Evolutionary conservation across 2,329 filamentous ascomycete species (phyloP).

Genomic region (Pseudogymnoascus sp.): DNA sequence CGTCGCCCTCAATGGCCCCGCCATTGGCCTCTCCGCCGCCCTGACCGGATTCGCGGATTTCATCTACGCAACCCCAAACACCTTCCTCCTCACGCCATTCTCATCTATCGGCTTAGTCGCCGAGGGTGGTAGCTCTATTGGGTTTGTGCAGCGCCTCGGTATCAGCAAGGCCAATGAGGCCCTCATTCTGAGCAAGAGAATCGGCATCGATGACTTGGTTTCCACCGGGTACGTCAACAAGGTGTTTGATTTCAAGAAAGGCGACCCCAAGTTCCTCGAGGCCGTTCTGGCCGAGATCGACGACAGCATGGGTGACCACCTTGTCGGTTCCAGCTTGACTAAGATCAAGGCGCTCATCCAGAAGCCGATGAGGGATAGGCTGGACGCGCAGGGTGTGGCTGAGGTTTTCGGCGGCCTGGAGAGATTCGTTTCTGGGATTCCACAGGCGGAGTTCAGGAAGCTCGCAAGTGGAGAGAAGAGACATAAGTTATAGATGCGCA

Average conservation of each 20-base stretch:
- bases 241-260: slow-evolving; percentile 58
- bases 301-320: slow-evolving; percentile 69
- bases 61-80: slow-evolving; percentile 74
- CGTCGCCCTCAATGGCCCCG: slow-evolving; percentile 85
- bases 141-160: slow-evolving; percentile 74
- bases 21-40: slow-evolving; percentile 80
- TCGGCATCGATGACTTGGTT: slow-evolving; percentile 67
- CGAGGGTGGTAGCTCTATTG: slow-evolving; percentile 75
- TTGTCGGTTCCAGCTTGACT: slow-evolving; percentile 71
- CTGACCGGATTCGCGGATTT: slow-evolving; percentile 82
- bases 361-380: slow-evolving; percentile 60
- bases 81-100: slow-evolving; percentile 89
- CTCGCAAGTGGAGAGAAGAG: slow-evolving; percentile 83
- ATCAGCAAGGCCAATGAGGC: slow-evolving; percentile 83
- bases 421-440: slow-evolving; percentile 58
- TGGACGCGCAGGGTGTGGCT: slow-evolving; percentile 71
- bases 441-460: slow-evolving; percentile 83
- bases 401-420: slow-evolving; percentile 85
- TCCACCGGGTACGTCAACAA: slow-evolving; percentile 78
- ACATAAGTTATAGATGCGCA: slow-evolving; percentile 67
- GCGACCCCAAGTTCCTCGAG: slow-evolving; percentile 62
- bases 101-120: slow-evolving; percentile 81
- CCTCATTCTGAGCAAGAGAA: slow-evolving; percentile 79
- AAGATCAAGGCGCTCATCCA: slow-evolving; percentile 81
- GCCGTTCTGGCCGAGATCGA: slow-evolving; percentile 74